A percentile compares a stretch with the other conserved stretches of the same genome.
phyloP scores from a whole-genome alignment of 78 protist genomes.

The slime mould (Dictyostelium discoideum) region DNA sequence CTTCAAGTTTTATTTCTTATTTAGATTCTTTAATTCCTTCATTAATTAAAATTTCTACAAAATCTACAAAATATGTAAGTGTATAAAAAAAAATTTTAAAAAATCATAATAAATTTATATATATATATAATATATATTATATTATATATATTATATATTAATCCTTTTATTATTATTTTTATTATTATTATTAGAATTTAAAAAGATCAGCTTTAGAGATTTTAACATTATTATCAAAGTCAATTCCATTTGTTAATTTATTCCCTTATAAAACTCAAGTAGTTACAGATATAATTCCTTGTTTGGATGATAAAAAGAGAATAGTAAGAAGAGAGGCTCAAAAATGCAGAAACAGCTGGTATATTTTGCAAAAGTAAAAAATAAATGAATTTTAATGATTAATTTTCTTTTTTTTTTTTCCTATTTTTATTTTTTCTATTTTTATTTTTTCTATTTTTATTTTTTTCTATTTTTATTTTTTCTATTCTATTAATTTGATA shows the following conservation, averaged over 20 bases:
- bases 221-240: neutral
- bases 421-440: too few relatives aligned
- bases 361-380: constrained; percentile 19
- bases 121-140: too few relatives aligned
- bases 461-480: too few relatives aligned
- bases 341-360: constrained; percentile 77
- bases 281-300: constrained; percentile 14
- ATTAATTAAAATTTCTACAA: constrained; percentile 9
- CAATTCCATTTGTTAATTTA: constrained; percentile 28
- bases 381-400: neutral
- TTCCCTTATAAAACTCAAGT: constrained; percentile 46
- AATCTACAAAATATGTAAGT: constrained; percentile 16
- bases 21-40: constrained; percentile 42
- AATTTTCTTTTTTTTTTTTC: neutral
- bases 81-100: neutral
- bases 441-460: too few relatives aligned
- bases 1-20: constrained; percentile 21
- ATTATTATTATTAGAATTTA: neutral
- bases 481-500: too few relatives aligned
- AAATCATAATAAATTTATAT: too few relatives aligned
- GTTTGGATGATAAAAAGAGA: constrained; percentile 78
- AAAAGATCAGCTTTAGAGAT: constrained; percentile 39
- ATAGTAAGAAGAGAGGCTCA: constrained; percentile 71
- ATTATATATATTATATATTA: too few relatives aligned
- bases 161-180: too few relatives aligned